Evolutionary conservation across 2,329 filamentous ascomycete species (phyloP).

Genomic region (Colletotrichum godetiae): DNA sequence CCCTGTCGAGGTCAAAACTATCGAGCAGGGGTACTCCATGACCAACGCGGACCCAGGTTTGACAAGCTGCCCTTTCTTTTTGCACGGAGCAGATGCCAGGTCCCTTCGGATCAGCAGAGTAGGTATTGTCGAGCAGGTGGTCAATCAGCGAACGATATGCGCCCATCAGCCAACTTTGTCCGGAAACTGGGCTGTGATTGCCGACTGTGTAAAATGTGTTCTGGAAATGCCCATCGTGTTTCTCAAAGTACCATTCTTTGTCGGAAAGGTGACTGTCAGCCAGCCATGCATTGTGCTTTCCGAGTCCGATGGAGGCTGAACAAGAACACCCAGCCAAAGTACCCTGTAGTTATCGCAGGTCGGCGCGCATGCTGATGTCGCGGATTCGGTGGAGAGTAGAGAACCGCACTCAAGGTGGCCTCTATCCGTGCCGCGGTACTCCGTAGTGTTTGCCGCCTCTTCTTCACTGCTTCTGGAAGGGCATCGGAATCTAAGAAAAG

Average conservation of each 20-base stretch:
- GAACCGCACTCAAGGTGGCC: constrained; percentile 5
- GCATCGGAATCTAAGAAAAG: neutral
- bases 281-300: neutral
- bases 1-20: constrained; percentile 29
- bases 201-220: neutral
- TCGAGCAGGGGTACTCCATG: constrained; percentile 21
- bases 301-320: neutral
- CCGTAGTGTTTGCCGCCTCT: neutral
- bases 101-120: neutral
- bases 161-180: neutral
- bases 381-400: constrained; percentile 4
- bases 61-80: constrained; percentile 23
- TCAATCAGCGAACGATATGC: neutral
- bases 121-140: neutral
- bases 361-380: neutral
- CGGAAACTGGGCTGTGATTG: neutral
- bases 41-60: constrained; percentile 18
- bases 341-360: neutral
- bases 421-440: neutral
- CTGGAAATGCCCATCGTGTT: neutral
- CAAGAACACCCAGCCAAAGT: neutral
- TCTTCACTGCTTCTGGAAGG: constrained; percentile 23
- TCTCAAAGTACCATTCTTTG: neutral
- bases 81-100: constrained; percentile 11
- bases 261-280: neutral